Evolutionary conservation across 1,284 basidiomycete species (phyloP).

Genomic region (Ceraceosorus bombacis): DNA sequence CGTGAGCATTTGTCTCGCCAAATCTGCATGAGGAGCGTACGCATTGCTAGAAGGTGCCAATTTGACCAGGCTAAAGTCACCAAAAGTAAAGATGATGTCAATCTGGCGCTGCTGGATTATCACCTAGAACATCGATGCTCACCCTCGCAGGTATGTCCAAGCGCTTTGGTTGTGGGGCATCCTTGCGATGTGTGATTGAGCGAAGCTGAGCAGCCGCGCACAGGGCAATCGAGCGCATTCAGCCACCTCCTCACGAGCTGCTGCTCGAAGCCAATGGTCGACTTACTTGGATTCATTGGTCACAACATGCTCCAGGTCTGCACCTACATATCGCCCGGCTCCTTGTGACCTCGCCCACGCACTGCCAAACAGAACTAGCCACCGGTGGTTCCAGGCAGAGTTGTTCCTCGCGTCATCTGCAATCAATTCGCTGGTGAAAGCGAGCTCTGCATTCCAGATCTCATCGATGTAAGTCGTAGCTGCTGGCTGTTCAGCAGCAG

Average conservation of each 20-base stretch:
- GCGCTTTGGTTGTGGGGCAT: constrained; percentile 38
- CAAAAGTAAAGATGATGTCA: constrained; percentile 3
- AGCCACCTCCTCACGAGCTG: neutral
- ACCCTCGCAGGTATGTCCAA: constrained; percentile 42
- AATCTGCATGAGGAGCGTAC: neutral
- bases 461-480: constrained; percentile 17
- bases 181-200: constrained; percentile 16
- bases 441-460: constrained; percentile 70
- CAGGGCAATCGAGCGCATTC: constrained; percentile 48
- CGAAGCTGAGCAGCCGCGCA: constrained; percentile 21
- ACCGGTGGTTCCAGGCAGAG: constrained; percentile 96
- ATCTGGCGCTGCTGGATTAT: neutral
- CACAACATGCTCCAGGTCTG: constrained; percentile 10
- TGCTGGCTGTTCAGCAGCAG: constrained; percentile 7
- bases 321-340: constrained; percentile 50
- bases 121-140: neutral
- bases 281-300: neutral
- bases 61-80: neutral
- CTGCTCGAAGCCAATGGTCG: neutral
- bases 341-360: constrained; percentile 60
- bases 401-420: constrained; percentile 81
- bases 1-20: neutral
- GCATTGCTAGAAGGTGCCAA: neutral
- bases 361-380: constrained; percentile 71
- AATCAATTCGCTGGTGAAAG: constrained; percentile 69